Base-by-base conservation (phyloP, 1,284 basidiomycete species). In the Pterulicium gracile region DNA sequence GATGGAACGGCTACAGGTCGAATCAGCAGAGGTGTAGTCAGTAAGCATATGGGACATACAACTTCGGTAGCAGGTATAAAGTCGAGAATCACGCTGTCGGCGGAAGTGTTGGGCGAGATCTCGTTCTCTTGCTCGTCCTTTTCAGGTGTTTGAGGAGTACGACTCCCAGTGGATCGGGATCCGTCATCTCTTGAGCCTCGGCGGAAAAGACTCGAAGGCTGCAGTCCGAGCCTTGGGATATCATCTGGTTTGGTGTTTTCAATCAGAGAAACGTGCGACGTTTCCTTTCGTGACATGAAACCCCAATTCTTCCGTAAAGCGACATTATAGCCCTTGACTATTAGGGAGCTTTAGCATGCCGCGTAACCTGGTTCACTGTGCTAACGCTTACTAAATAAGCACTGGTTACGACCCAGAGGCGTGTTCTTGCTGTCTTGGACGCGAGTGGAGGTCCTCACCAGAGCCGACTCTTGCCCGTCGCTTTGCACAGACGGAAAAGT, bases 1-100 rank as follows among this genome's bases (percentile, higher is more conserved):
- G 55, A 42, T 56, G 53, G 42, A 50, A 52, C 7, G 43, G 24
- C 52, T 55, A 42, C 24, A 2, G 14, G 10, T 15, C 24, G 3
- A 20, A 13, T 10, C 27, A 32, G 27, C 10, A 32, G 27, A 32
- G 27, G n/a, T n/a, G n/a, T n/a, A n/a, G n/a, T n/a, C n/a, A n/a
- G n/a, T n/a, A n/a, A n/a, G n/a, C n/a, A n/a, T n/a, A n/a, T n/a
- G n/a, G n/a, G n/a, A n/a, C n/a, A n/a, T n/a, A n/a, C n/a, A n/a
- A n/a, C n/a, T n/a, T n/a, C n/a, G n/a, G n/a, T n/a, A n/a, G n/a
- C n/a, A n/a, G n/a, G n/a, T n/a, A n/a, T n/a, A n/a, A n/a, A n/a
- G n/a, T n/a, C n/a, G n/a, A n/a, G n/a, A n/a, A n/a, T n/a, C n/a
- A n/a, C n/a, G n/a, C n/a, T n/a, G n/a, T n/a, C n/a, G n/a, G n/a